Base-by-base conservation (phyloP, 108 stramenopile genomes). In the Licmophora abbreviata region DNA sequence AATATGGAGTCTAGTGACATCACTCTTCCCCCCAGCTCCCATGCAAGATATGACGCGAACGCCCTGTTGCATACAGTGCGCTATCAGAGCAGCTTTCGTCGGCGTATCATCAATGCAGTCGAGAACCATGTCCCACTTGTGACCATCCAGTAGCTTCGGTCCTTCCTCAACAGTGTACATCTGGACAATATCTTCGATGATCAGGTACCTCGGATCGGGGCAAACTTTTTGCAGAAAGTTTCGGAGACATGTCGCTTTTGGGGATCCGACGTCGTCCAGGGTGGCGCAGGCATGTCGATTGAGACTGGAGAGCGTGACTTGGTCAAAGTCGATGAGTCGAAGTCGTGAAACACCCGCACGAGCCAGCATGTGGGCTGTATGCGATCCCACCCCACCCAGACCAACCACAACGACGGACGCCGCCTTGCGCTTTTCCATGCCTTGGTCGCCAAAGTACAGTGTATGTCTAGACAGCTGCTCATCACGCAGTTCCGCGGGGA, bases 71-170 rank as follows among this genome's bases (percentile, higher is more conserved):
- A 76, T 56, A 70, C 94, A 97, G 48, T 84, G 52, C 21, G 72
- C 58, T 20, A 99, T 59, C 24, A 99, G 77, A 25, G 83, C 71
- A 0, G 90, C 88, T 67, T 99, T 99, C 50, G 98, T 99, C 41
- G 92, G 81, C 17, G 94, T 77, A 75, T 99, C 98, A 70, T 99
- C 98, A 62, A 99, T 99, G 44, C 94, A 94, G 61, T 99, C 98
- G 48, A 99, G 75, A 23, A 99, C 80, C 36, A 92, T 59, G 67
- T 95, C 94, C 85, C 81, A 85, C 26, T 67, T 11, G 22, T 51
- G 26, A 48, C 62, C 52, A 36, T 54, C 78, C 46, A 89, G 48
- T 51, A 87, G 61, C 7, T 44, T 25, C 0, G 71, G 75, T 48
- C 79, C 85, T n/a, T 67, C 53, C 30, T 79, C 69, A 33, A 62